Evolutionary conservation across 2,329 filamentous ascomycete species (phyloP), one percentile per base, ranked within the genome.

Genomic region (Aspergillus proliferans): DNA sequence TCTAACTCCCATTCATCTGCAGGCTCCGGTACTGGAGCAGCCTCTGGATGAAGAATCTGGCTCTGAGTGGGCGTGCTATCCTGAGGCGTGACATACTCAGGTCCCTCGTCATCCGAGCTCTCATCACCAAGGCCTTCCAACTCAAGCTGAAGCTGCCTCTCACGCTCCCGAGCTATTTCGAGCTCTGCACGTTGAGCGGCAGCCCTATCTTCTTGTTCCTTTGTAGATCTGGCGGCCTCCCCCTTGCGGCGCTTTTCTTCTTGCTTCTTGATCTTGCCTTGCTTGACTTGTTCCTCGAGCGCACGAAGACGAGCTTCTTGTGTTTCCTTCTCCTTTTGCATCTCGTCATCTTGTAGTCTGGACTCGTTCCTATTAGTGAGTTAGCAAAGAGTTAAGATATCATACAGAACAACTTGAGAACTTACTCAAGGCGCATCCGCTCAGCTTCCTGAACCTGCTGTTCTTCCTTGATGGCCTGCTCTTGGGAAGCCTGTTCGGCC

Each of bases 201-300:
- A 55, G 96, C 76, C 66, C 87, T 86, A 47, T 84, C 77, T 67
- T 97, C 92, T 66, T 94, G 91, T 60, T 95, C 88, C 69, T 89
- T 92, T 6, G 90, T 83, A 58, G 93, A 88, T 45, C 86, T 87
- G 62, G 87, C 78, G 8, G 90, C 90, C 19, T 89, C 92, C 73
- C 95, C 91, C 76, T 90, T 93, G 60, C 82, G 86, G 54, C 85
- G 88, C 76, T 95, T 96, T 73, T 96, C 93, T 68, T 98, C 93
- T 58, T 94, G 87, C 71, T 95, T 97, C 77, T 89, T 92, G 46
- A 97, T 74, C 74, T 97, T 98, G 61, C 91, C 89, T 65, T 91
- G 88, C 54, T 85, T 85, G 46, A 97, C 90, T 69, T 96, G 90
- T 66, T 97, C 90, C 70, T 98, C 91, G 7, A 98, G 81, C 14